A percentile compares a stretch with the other conserved stretches of the same genome.
These are phyloP conservation scores for Canavalia ensiformis DNA, from an alignment of 306 rosid genomes.

Conservation along the genomic window DNA sequence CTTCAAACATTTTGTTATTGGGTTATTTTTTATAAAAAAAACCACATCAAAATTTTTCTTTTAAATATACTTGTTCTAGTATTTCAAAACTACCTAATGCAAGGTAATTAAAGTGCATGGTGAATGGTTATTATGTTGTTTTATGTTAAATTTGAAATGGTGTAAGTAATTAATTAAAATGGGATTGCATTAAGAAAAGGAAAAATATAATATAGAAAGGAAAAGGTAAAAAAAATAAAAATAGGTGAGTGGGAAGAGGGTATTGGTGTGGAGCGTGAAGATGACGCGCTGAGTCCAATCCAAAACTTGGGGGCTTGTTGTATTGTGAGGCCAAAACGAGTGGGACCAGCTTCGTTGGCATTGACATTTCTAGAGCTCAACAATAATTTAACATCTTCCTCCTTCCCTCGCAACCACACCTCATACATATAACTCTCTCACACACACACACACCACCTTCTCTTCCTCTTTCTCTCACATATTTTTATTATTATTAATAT, in stretches of 20 bases:
- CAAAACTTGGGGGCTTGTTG: slow-evolving; percentile 49
- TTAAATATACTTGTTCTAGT: no score
- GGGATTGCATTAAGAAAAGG: no score
- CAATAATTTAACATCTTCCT: slow-evolving; percentile 65
- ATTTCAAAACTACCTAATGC: no score
- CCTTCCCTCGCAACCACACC: neutral
- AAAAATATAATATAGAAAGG: no score
- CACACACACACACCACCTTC: neutral
- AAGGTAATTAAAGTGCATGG: no score
- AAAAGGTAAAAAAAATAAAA: neutral
- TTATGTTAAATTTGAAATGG: no score
- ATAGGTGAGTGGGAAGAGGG: slow-evolving; percentile 1
- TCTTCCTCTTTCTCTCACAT: slow-evolving; percentile 3
- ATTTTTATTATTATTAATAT: no score
- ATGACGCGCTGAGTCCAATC: slow-evolving; percentile 33
- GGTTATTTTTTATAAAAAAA: no score
- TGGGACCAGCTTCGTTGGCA: slow-evolving; percentile 95
- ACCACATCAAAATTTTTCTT: no score
- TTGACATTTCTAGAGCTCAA: slow-evolving; percentile 83
- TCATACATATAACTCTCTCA: slow-evolving; percentile 33
- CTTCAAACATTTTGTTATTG: no score
- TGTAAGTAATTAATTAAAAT: no score
- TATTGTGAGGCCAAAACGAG: slow-evolving; percentile 53
- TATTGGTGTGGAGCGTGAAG: slow-evolving; percentile 46
- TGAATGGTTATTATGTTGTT: no score